phyloP scores from a whole-genome alignment of 2,329 filamentous ascomycete species.

The Aureobasidium sp. region DNA sequence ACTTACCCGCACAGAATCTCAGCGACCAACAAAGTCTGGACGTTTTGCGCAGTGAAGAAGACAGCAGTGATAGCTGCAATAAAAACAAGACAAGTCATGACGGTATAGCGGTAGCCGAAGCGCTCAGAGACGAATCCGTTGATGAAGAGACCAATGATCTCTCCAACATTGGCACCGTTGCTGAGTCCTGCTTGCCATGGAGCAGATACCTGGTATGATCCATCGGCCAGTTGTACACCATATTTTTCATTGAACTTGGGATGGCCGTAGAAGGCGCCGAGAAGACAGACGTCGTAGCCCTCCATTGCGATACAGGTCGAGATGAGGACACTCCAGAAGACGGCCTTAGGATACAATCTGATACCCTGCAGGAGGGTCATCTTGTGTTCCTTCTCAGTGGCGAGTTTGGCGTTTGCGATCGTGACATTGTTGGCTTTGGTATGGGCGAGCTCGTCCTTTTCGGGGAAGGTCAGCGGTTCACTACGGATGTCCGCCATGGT shows the following conservation, averaged over 20 bases:
- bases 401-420: constrained; percentile 34
- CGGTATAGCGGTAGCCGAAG: constrained; percentile 38
- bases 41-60: constrained; percentile 40
- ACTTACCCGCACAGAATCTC: constrained; percentile 34
- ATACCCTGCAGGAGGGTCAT: constrained; percentile 63
- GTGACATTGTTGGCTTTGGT: constrained; percentile 23
- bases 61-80: constrained; percentile 38
- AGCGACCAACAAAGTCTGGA: constrained; percentile 34
- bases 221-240: constrained; percentile 31
- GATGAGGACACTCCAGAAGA: constrained; percentile 74
- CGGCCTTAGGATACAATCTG: constrained; percentile 76
- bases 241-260: constrained; percentile 39
- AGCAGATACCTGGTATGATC: constrained; percentile 35
- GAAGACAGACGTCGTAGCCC: constrained; percentile 72
- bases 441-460: constrained; percentile 24
- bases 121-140: constrained; percentile 38
- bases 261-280: constrained; percentile 66
- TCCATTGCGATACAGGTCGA: constrained; percentile 92
- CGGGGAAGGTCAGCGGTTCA: constrained; percentile 17
- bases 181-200: constrained; percentile 39
- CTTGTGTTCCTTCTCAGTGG: constrained; percentile 40
- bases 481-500: constrained; percentile 13
- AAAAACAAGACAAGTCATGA: constrained; percentile 34
- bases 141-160: constrained; percentile 38
- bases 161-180: constrained; percentile 39